Evolutionary conservation across 768 basidiomycete species (phyloP).

Genomic region (Suillus clintonianus): DNA sequence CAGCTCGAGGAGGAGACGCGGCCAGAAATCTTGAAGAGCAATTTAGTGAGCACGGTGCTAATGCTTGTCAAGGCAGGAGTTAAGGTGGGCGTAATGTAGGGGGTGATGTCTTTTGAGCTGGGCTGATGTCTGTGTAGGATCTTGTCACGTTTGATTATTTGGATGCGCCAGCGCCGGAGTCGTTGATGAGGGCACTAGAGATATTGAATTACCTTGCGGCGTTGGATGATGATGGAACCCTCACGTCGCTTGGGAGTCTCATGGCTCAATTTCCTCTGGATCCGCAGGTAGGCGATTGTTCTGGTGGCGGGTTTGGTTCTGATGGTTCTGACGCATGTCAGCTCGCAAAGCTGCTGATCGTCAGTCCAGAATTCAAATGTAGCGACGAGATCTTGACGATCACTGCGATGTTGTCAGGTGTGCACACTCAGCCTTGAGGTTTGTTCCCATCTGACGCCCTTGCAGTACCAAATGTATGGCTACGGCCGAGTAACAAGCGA

Average conservation of each 20-base stretch:
- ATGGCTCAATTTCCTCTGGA: slow-evolving; percentile 99
- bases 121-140: slow-evolving; percentile 44
- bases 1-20: slow-evolving; percentile 97
- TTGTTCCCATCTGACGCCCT: neutral
- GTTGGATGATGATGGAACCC: slow-evolving; percentile 89
- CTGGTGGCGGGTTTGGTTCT: neutral
- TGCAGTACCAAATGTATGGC: slow-evolving; percentile 84
- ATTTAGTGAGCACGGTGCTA: slow-evolving; percentile 90
- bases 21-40: slow-evolving; percentile 93
- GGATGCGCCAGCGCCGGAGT: slow-evolving; percentile 94
- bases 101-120: neutral
- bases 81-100: slow-evolving; percentile 49
- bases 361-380: slow-evolving; percentile 93
- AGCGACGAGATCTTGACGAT: slow-evolving; percentile 95
- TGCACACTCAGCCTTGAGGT: slow-evolving; percentile 25
- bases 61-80: slow-evolving; percentile 94
- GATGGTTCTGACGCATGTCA: slow-evolving; percentile 8
- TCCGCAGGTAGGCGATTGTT: slow-evolving; percentile 65
- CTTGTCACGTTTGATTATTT: slow-evolving; percentile 87
- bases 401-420: slow-evolving; percentile 96
- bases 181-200: slow-evolving; percentile 95
- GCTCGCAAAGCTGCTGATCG: slow-evolving; percentile 92
- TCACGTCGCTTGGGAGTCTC: slow-evolving; percentile 82
- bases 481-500: slow-evolving; percentile 84
- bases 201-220: slow-evolving; percentile 90